These are phyloP conservation scores for Xylaria cubensis DNA, from an alignment of 495 filamentous ascomycete genomes.

Conservation along the genomic window DNA sequence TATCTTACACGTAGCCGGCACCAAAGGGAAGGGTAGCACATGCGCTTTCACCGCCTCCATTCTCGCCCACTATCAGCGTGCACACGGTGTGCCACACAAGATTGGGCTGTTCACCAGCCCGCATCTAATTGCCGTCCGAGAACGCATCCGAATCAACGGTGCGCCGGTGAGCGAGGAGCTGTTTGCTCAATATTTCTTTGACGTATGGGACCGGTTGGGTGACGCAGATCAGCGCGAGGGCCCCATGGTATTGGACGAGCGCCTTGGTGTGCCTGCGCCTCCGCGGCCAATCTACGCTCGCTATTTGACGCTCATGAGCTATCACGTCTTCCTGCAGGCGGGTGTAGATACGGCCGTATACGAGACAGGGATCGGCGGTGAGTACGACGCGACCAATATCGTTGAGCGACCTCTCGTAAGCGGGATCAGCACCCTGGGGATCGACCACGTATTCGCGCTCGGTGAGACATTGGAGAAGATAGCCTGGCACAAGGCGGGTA, in stretches of 20 bases:
- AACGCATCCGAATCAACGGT: constrained; percentile 86
- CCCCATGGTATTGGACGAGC: constrained; percentile 36
- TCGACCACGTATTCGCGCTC: constrained; percentile 83
- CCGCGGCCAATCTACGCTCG: constrained; percentile 87
- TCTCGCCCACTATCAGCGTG: constrained; percentile 47
- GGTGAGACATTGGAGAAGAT: constrained; percentile 88
- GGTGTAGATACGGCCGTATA: constrained; percentile 83
- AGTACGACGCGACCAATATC: constrained; percentile 95
- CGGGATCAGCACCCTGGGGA: constrained; percentile 84
- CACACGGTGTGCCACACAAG: constrained; percentile 51
- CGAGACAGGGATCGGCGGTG: constrained; percentile 92
- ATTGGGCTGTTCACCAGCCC: constrained; percentile 90
- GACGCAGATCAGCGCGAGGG: constrained; percentile 43
- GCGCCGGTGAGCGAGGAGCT: constrained; percentile 73
- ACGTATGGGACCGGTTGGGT: constrained; percentile 81
- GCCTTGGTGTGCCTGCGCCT: constrained; percentile 41
- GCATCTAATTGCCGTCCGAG: constrained; percentile 84
- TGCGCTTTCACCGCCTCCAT: constrained; percentile 71
- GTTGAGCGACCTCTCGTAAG: constrained; percentile 73
- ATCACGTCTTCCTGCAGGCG: constrained; percentile 83
- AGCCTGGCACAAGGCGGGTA: constrained; percentile 96
- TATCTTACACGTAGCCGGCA: constrained; percentile 84
- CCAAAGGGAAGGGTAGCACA: constrained; percentile 90
- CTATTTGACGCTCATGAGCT: constrained; percentile 87
- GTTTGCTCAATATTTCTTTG: constrained; percentile 87